Evolutionary conservation across 2,329 filamentous ascomycete species (phyloP), one percentile per base, ranked within the genome.

Genomic region (Aspergillus neotritici): DNA sequence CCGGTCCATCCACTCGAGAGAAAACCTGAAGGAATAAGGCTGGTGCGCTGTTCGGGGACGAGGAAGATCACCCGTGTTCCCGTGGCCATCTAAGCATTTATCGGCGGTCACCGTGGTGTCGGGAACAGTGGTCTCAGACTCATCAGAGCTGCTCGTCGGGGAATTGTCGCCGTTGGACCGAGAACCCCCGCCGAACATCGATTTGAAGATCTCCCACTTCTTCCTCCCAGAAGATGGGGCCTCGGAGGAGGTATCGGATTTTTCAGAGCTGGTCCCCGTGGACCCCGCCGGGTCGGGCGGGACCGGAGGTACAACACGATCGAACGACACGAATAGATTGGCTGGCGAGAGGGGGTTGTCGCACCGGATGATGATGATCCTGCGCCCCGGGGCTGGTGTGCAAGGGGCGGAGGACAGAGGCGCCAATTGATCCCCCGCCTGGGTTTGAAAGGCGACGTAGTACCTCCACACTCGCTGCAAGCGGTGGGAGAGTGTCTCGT

Each of bases 341-440:
- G 57, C 68, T 37, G 74, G 71, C 29, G 74, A 69, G 36, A 77
- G 60, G 44, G 76, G 73, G 50, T 75, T 79, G 62, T 95, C 89
- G 50, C 86, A 90, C 44, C 88, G 83, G 52, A 95, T 85, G 55
- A 96, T 95, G 65, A 94, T 80, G 48, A 96, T 86, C 48, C 86
- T 79, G 57, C 91, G 87, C 36, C 86, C 85, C 2, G 90, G 87
- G 2, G 88, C 87, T 5, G 90, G 90, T 45, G 84, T 83, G 56
- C 84, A 89, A n/a, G 90, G 87, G 5, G 81, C 82, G 2, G 87
- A 87, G 1, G 86, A 89, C 5, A 87, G 83, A 1, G 75, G 76
- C 3, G 79, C 60, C 11, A 77, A 69, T 30, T 69, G 68, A 34
- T 67, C 68, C 47, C 85, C 82, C 11, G 86, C 83, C 40, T 77